Percentiles rank a stretch among this genome's conserved stretches.
These are phyloP conservation scores for Phytophthora boehmeriae DNA, from an alignment of 352 stramenopile species.

Conservation along the genomic window DNA sequence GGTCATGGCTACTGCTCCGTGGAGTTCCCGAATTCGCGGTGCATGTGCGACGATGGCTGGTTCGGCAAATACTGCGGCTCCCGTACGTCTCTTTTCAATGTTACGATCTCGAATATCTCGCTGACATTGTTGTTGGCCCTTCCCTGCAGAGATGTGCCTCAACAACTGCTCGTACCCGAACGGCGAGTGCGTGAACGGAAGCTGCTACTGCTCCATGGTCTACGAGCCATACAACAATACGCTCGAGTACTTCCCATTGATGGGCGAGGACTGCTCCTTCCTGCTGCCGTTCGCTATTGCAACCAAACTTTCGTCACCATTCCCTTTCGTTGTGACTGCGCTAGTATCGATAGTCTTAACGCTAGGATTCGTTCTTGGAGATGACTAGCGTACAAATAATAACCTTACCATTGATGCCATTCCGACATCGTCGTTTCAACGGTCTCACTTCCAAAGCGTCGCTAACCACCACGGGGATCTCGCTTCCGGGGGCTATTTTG, in stretches of 20 bases:
- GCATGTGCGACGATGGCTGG: conserved; percentile 95
- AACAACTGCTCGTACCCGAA: conserved; percentile 98
- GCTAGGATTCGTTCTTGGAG: conserved; percentile 18
- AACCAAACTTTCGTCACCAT: conserved; percentile 1
- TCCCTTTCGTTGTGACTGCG: conserved; percentile 3
- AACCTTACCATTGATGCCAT: conserved; percentile 1
- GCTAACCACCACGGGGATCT: conserved; percentile 29
- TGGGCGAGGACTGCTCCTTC: conserved; percentile 88
- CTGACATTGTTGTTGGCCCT: background rate
- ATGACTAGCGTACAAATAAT: conserved; percentile 6
- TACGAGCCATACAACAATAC: conserved; percentile 96
- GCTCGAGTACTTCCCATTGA: conserved; percentile 73
- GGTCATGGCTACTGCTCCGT: conserved; percentile 95
- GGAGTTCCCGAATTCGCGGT: conserved; percentile 95
- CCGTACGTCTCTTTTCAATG: conserved; percentile 46
- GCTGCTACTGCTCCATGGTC: conserved; percentile 92
- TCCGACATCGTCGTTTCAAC: conserved; percentile 29
- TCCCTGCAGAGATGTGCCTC: conserved; percentile 89
- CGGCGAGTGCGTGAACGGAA: conserved; percentile 91
- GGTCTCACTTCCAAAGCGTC: conserved; percentile 29
- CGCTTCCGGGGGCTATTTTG: conserved; percentile 20
- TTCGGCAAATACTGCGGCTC: conserved; percentile 93
- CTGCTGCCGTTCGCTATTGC: conserved; percentile 67
- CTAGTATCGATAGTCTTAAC: conserved; percentile 19
- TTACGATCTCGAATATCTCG: background rate